Evolutionary conservation across 1,284 basidiomycete species (phyloP).

Genomic region (Apiotrichum gracile): DNA sequence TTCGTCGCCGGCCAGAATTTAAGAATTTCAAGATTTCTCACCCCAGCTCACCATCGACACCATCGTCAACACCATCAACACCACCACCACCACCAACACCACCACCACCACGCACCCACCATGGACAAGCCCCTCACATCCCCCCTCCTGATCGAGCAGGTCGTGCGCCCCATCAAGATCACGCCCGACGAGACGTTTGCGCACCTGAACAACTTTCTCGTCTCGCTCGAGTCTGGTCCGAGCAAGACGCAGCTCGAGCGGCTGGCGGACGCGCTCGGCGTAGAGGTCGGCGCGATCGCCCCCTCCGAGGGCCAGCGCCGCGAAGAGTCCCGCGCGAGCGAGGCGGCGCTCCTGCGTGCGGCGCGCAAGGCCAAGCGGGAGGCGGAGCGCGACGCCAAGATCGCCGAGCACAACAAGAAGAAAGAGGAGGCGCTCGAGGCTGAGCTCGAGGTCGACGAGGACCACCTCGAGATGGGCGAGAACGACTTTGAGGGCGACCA

Average conservation of each 20-base stretch:
- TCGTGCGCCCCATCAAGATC: slow-evolving; percentile 27
- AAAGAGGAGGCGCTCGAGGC: slow-evolving; percentile 14
- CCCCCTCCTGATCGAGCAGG: slow-evolving; percentile 36
- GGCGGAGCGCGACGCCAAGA: slow-evolving; percentile 8
- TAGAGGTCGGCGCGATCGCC: slow-evolving; percentile 36
- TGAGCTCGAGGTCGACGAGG: slow-evolving; percentile 14
- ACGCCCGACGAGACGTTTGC: slow-evolving; percentile 24
- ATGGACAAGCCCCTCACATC: slow-evolving; percentile 45
- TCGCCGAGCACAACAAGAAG: slow-evolving; percentile 20
- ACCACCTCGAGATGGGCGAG: slow-evolving; percentile 13
- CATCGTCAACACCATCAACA: not conserved
- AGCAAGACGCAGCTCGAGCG: slow-evolving; percentile 43
- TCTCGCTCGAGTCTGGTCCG: slow-evolving; percentile 22
- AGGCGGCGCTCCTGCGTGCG: slow-evolving; percentile 18
- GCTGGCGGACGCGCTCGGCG: slow-evolving; percentile 43
- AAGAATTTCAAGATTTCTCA: not conserved
- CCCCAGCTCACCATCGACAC: not conserved
- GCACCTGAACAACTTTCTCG: slow-evolving; percentile 31
- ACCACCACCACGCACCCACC: not conserved
- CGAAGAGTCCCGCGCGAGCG: slow-evolving; percentile 28
- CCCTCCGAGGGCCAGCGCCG: slow-evolving; percentile 32
- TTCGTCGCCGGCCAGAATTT: not conserved
- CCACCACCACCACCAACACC: not conserved
- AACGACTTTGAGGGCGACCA: slow-evolving; percentile 24
- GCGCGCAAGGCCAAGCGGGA: slow-evolving; percentile 23